A percentile compares a stretch with the other conserved stretches of the same genome.
phyloP scores from a whole-genome alignment of 495 filamentous ascomycete genomes.

The Pyrenopolyporus hunteri region DNA sequence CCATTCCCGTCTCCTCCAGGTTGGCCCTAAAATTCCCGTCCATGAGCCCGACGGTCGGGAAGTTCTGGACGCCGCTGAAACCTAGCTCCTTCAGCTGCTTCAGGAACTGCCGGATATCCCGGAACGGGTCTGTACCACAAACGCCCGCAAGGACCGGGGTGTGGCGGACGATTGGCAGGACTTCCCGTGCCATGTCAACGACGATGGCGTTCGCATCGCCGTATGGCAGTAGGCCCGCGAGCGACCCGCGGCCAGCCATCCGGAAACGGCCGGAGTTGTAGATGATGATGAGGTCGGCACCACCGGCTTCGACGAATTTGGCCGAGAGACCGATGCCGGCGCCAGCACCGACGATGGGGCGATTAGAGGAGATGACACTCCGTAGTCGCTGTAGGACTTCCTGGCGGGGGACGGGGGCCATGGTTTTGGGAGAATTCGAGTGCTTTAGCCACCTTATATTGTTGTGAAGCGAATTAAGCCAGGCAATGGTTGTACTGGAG shows the following conservation, averaged over 20 bases:
- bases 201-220: slow-evolving; percentile 74
- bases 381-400: slow-evolving; percentile 63
- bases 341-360: slow-evolving; percentile 68
- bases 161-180: slow-evolving; percentile 63
- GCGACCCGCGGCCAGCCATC: slow-evolving; percentile 72
- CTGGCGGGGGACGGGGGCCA: slow-evolving; percentile 53
- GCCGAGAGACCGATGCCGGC: slow-evolving; percentile 76
- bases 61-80: slow-evolving; percentile 74
- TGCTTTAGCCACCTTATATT: too few relatives aligned
- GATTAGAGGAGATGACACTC: slow-evolving; percentile 56
- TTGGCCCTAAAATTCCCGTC: slow-evolving; percentile 69
- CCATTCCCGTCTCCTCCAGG: slow-evolving; percentile 75
- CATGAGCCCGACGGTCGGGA: slow-evolving; percentile 73
- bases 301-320: slow-evolving; percentile 70
- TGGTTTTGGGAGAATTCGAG: neutral
- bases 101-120: slow-evolving; percentile 63
- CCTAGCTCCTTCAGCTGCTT: slow-evolving; percentile 62
- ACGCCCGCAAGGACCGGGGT: slow-evolving; percentile 71
- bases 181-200: slow-evolving; percentile 67
- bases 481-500: too few relatives aligned
- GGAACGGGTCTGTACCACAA: slow-evolving; percentile 71
- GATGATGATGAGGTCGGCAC: slow-evolving; percentile 71
- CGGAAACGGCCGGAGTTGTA: slow-evolving; percentile 77
- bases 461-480: too few relatives aligned
- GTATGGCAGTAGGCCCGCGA: slow-evolving; percentile 76